Evolutionary conservation across 129 eudicot genomes (phyloP).

Genomic region (carrot (Daucus carota)): DNA sequence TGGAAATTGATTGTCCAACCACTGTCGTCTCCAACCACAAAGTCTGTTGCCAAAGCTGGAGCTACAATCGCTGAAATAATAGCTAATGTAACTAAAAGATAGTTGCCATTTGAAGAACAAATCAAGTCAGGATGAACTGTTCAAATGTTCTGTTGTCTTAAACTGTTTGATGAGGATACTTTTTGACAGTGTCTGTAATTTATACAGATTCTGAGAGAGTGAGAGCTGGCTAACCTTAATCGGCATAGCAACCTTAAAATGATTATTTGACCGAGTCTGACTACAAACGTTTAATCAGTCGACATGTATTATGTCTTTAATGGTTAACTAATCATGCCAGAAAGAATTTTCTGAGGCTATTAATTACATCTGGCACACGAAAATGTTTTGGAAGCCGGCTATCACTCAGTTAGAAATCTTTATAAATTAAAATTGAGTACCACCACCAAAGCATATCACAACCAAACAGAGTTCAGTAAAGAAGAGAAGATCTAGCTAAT

Average conservation of each 20-base stretch:
- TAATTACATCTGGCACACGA: not conserved
- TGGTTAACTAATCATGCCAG: not conserved
- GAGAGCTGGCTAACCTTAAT: slow-evolving; percentile 1
- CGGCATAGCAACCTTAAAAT: not conserved
- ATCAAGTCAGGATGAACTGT: not conserved
- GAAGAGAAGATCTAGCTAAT: not conserved
- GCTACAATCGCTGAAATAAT: slow-evolving; percentile 5
- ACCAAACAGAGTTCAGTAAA: not conserved
- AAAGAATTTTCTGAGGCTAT: not conserved
- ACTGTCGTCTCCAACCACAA: slow-evolving; percentile 16
- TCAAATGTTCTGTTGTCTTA: not conserved
- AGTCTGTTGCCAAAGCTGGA: slow-evolving; percentile 16
- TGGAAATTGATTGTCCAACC: slow-evolving; percentile 16
- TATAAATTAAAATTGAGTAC: not conserved
- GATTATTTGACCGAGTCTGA: not conserved
- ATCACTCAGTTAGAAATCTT: not conserved
- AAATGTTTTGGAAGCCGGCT: not conserved
- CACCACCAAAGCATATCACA: no score
- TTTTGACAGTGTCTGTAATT: not conserved
- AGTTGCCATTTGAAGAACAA: slow-evolving; percentile 3
- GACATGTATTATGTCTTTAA: not conserved
- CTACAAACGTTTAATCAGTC: not conserved
- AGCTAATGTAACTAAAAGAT: slow-evolving; percentile 3
- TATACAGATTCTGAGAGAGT: not conserved
- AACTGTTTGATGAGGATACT: not conserved